phyloP scores from a whole-genome alignment of 2,329 filamentous ascomycete genomes.

The Domatiomyces globalis region DNA sequence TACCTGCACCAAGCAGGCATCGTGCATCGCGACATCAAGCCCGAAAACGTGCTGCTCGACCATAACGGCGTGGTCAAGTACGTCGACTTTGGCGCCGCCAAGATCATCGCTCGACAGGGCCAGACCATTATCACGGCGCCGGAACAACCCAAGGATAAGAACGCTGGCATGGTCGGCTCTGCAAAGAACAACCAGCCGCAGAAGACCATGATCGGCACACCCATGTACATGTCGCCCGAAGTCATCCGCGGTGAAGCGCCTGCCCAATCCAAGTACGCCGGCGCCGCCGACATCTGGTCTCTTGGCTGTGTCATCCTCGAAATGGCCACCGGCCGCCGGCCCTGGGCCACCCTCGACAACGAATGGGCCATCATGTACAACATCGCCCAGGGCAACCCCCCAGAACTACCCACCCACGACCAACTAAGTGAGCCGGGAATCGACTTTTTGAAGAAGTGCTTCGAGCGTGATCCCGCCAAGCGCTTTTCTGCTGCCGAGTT shows the following conservation, averaged over 20 bases:
- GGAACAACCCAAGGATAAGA: slow-evolving; percentile 26
- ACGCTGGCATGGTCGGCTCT: slow-evolving; percentile 8
- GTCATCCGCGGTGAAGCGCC: slow-evolving; percentile 77
- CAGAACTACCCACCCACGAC: slow-evolving; percentile 64
- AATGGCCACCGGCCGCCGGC: slow-evolving; percentile 88
- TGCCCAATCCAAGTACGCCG: slow-evolving; percentile 28
- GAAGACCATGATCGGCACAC: slow-evolving; percentile 90
- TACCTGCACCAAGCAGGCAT: slow-evolving; percentile 88
- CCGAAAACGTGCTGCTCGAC: slow-evolving; percentile 91
- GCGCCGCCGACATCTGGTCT: slow-evolving; percentile 90
- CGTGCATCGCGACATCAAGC: slow-evolving; percentile 94
- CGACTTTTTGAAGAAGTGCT: slow-evolving; percentile 79
- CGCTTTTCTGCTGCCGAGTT: slow-evolving; percentile 74
- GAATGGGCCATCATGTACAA: slow-evolving; percentile 99
- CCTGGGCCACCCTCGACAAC: slow-evolving; percentile 93
- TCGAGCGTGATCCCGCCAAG: slow-evolving; percentile 65
- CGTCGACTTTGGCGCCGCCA: slow-evolving; percentile 94
- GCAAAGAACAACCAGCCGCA: slow-evolving; percentile 39
- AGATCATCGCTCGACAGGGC: slow-evolving; percentile 87
- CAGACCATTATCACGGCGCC: slow-evolving; percentile 59
- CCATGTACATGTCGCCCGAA: slow-evolving; percentile 99
- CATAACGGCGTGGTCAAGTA: slow-evolving; percentile 99
- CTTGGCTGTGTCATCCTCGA: slow-evolving; percentile 92
- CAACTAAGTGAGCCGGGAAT: slow-evolving; percentile 74
- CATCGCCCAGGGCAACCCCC: slow-evolving; percentile 91